Evolutionary conservation across 495 filamentous ascomycete genomes (phyloP), one percentile per base, ranked within the genome.

Genomic region (Aspergillus ellipticus): DNA sequence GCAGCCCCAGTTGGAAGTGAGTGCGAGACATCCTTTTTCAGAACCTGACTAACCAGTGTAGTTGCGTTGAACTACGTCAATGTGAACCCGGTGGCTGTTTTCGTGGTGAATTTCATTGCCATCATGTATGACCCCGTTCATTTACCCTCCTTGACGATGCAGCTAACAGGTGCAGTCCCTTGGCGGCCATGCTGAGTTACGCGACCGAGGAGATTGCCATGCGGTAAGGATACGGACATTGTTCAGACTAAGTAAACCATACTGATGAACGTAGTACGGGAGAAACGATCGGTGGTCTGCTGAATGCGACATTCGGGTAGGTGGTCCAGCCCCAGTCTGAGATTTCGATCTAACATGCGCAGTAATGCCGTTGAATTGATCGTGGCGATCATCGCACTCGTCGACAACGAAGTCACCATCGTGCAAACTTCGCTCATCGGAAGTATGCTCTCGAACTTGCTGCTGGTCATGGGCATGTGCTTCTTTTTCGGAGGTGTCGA

Each of bases 351-450:
- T 69, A 53, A 69, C 51, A 15, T 11, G 28, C 45, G 10, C 33
- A 66, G 69, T 43, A 97, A 96, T 63, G 92, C 92, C 5, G 91
- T 96, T 54, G 92, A 97, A 66, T 67, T 96, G 57, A 97, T 97
- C 57, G 88, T 97, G 35, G 85, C 89, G 16, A 86, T 97, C 60
- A 86, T 96, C 47, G 91, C 91, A 0, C 74, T 97, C 37, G 71
- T 79, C 19, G 74, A 92, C 49, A 66, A 79, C 33, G 79, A 97
- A 71, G 82, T 95, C 22, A 76, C 88, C 39, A 95, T 97, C 61
- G 93, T 96, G 3, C 89, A 96, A 69, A 96, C 92, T 0, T 97
- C 92, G 2, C 74, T 97, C 11, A 89, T 96, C 56, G 92, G 92
- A 24, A 89, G 84, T 67, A 96, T 96, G 67, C 74, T 97, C 16